Percentiles rank a stretch among this genome's conserved stretches.
These are phyloP conservation scores for Cercospora sp. DNA, from an alignment of 2,329 filamentous ascomycete species.

Conservation along the genomic window DNA sequence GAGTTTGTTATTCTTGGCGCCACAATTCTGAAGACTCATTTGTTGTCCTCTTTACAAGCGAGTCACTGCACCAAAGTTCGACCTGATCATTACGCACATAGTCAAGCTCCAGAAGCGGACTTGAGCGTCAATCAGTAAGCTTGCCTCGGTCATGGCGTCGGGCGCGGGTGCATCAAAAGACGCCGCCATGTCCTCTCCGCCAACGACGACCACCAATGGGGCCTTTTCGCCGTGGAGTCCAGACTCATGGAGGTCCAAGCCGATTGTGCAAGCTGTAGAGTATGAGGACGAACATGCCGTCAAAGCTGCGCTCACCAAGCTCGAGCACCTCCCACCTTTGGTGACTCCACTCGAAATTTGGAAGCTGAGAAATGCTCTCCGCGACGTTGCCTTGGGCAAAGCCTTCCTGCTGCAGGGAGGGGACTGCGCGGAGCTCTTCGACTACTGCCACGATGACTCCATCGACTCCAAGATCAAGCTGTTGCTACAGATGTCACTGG, in stretches of 20 bases:
- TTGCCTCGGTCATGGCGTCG: background rate
- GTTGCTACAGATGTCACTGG: slow-evolving; percentile 92
- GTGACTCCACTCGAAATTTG: slow-evolving; percentile 80
- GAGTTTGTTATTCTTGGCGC: background rate
- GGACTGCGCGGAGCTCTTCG: slow-evolving; percentile 95
- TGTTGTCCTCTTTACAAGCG: background rate
- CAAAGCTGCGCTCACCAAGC: slow-evolving; percentile 61
- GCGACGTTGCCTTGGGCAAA: slow-evolving; percentile 84
- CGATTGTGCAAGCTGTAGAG: slow-evolving; percentile 72
- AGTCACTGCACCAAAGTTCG: background rate
- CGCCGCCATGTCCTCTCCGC: background rate
- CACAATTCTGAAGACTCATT: background rate
- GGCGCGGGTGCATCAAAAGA: background rate
- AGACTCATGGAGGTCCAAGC: slow-evolving; percentile 72
- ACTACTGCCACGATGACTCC: slow-evolving; percentile 85
- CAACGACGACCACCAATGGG: slow-evolving; percentile 9
- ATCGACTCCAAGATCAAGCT: slow-evolving; percentile 98
- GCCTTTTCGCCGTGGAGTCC: slow-evolving; percentile 54
- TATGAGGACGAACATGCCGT: slow-evolving; percentile 66
- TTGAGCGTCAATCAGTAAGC: background rate
- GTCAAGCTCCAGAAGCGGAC: background rate
- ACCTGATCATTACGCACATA: background rate
- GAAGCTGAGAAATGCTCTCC: slow-evolving; percentile 73
- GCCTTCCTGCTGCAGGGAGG: slow-evolving; percentile 94
- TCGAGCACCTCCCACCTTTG: slow-evolving; percentile 70